Evolutionary conservation across 495 filamentous ascomycete genomes (phyloP).

Genomic region (Sabuloglossum arenarium): DNA sequence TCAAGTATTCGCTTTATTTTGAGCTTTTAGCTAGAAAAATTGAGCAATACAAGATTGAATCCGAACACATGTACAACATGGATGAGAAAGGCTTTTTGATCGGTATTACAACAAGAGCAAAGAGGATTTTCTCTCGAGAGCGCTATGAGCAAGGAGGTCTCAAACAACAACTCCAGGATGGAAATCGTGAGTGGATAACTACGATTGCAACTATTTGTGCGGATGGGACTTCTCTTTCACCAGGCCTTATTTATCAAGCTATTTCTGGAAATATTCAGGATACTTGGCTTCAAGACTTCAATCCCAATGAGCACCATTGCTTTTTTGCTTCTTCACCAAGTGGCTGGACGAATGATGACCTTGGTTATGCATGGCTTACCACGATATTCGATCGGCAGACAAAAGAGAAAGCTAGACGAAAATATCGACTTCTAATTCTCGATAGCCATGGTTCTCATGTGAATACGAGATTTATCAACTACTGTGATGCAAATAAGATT

Average conservation of each 20-base stretch:
- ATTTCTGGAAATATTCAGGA: conserved; percentile 9
- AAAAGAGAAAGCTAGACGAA: neutral
- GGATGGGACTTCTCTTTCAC: conserved; percentile 13
- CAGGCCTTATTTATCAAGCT: conserved; percentile 19
- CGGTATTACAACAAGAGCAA: neutral
- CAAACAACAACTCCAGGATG: conserved; percentile 11
- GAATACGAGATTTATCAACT: conserved; percentile 6
- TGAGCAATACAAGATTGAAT: too few species aligned
- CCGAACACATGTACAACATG: neutral
- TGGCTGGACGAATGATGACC: conserved; percentile 17
- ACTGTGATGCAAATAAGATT: conserved; percentile 6
- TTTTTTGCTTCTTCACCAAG: conserved; percentile 13
- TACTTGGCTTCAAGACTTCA: conserved; percentile 11
- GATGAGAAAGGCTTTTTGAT: neutral
- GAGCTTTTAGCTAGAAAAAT: too few species aligned
- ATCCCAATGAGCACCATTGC: conserved; percentile 9
- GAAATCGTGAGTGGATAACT: conserved; percentile 22
- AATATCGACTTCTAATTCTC: conserved; percentile 4
- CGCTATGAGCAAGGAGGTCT: neutral
- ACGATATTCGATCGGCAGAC: neutral
- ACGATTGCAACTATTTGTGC: conserved; percentile 17
- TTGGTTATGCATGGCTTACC: conserved; percentile 9
- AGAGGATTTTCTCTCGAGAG: neutral
- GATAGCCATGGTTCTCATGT: conserved; percentile 7
- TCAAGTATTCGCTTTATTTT: too few species aligned